A percentile compares a stretch with the other conserved stretches of the same genome.
These are phyloP conservation scores for Syzygium oleosum DNA, from an alignment of 345 rosid species.

Conservation along the genomic window DNA sequence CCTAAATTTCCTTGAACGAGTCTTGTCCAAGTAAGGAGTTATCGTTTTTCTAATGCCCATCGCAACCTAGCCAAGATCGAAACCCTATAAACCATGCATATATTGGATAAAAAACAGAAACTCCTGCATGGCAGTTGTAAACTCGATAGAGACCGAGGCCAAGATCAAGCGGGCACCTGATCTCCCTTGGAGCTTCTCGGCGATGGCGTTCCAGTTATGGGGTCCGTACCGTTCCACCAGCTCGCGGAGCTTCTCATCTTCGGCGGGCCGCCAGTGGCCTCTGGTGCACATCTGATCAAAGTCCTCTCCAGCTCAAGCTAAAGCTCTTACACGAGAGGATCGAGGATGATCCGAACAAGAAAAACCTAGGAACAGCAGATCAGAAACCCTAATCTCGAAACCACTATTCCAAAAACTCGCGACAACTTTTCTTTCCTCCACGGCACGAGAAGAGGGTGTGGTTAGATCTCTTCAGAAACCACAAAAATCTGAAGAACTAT, in stretches of 20 bases:
- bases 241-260: slow-evolving; percentile 36
- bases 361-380: not conserved
- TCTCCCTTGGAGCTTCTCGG: slow-evolving; percentile 35
- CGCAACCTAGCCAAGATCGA: not conserved
- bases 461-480: not conserved
- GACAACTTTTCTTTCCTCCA: not conserved
- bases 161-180: slow-evolving; percentile 13
- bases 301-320: not conserved
- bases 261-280: slow-evolving; percentile 49
- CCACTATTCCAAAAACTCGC: not conserved
- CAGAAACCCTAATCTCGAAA: not conserved
- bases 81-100: not conserved
- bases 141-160: not conserved
- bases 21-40: not conserved
- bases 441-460: not conserved
- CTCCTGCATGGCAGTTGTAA: not conserved
- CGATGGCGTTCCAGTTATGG: slow-evolving; percentile 46
- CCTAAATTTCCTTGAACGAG: not conserved
- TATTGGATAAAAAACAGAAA: not conserved
- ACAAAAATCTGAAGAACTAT: not conserved
- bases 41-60: not conserved
- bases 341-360: not conserved
- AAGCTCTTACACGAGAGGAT: not conserved
- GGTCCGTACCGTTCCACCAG: slow-evolving; percentile 35
- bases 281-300: slow-evolving; percentile 14